Base-by-base conservation (phyloP, 2,329 filamentous ascomycete species). In the Aspergillus nomiae region DNA sequence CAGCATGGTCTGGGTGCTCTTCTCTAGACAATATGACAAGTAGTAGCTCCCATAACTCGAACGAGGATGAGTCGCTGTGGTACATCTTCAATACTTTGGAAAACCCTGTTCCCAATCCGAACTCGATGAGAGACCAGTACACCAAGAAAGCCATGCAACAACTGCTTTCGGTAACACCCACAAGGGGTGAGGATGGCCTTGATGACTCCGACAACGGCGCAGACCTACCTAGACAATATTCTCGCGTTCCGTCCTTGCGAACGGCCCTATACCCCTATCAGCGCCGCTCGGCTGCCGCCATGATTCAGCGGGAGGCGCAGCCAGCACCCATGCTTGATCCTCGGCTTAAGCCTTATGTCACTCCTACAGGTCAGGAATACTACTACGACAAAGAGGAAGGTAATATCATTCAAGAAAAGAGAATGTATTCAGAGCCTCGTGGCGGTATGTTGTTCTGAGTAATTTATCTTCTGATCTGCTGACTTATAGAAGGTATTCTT, bases 201-300 rank as follows among this genome's bases (percentile, higher is more conserved):
- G 10, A 34, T 16, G 51, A 24, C 8, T 26, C 19, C 4, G 32
- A 19, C 1, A 32, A 38, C 38, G 53, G 53, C 19, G 57, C 53
- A 10, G 63, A 64, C 24, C 30, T 38, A n/a, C 51, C 53, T 1
- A 58, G 67, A 19, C 66, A 68, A 26, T 65, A 62, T 50, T 65
- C 65, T 41, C 63, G 71, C 36, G 69, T 80, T 7, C 53, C 70
- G 56, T 77, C 80, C 36, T 72, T 83, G 30, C 78, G 79, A 62
- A 91, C 92, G 0, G 78, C 79, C 0, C 80, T 97, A 0, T 91
- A 95, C 73, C 84, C 86, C 0, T 96, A 96, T 70, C 94, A 98
- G 74, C 85, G 89, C 57, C 86, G 90, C 51, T 94, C 93, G 1
- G 90, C 90, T 0, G 92, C 91, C 4, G 75, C 90, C 32, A 97